Evolutionary conservation across 192 early-diverging fungal species (phyloP).

Genomic region (Entophlyctis helioformis): DNA sequence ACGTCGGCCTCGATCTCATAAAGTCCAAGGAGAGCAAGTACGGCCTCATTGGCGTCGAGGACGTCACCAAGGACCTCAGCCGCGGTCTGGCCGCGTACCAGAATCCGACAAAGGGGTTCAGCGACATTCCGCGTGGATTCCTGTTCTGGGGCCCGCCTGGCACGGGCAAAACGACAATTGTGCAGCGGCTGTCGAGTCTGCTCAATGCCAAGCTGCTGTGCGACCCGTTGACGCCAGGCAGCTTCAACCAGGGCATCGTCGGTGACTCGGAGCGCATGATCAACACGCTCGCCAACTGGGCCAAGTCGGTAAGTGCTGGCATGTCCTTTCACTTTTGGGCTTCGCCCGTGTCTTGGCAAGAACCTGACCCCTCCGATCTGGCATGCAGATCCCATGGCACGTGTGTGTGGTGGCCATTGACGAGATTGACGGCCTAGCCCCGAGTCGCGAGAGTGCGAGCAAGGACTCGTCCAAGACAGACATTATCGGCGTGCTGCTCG

Average conservation of each 20-base stretch:
- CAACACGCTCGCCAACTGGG: no score
- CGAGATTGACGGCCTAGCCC: constrained; percentile 2
- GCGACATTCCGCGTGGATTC: constrained; percentile 1
- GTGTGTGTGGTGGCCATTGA: constrained; percentile 1
- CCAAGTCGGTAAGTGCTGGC: no score
- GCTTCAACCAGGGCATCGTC: no score
- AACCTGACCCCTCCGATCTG: no score
- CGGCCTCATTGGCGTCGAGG: neutral
- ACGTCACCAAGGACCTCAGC: neutral
- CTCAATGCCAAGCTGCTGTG: no score
- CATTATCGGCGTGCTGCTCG: neutral
- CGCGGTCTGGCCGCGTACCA: neutral
- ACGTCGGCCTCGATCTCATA: neutral
- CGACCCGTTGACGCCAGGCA: no score
- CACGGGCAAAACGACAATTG: no score
- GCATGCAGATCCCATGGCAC: constrained; percentile 2
- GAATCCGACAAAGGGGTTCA: neutral
- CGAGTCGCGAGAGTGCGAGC: neutral
- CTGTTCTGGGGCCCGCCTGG: constrained; percentile 2
- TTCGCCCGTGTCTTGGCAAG: no score
- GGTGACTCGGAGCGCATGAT: no score
- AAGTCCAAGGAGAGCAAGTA: neutral
- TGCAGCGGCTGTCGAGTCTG: no score
- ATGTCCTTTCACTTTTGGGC: no score
- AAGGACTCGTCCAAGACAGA: neutral